These are phyloP conservation scores for Calonectria hongkongensis DNA, from an alignment of 2,329 filamentous ascomycete species.

Conservation along the genomic window DNA sequence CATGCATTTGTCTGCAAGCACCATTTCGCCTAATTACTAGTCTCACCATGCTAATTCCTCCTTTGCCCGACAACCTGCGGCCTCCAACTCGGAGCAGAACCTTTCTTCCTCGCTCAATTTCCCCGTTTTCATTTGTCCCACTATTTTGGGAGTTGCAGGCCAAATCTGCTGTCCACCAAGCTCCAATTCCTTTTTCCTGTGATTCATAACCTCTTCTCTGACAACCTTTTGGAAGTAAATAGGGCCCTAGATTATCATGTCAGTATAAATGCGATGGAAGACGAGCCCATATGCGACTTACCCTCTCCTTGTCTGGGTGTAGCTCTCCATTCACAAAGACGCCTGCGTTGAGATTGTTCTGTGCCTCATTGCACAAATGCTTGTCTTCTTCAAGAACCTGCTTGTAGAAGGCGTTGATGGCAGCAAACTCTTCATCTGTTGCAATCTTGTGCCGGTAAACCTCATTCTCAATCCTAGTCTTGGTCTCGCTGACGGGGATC, in stretches of 20 bases:
- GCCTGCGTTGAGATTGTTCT: constrained; percentile 76
- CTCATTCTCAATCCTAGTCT: constrained; percentile 75
- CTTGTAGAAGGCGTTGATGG: constrained; percentile 76
- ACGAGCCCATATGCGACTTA: neutral
- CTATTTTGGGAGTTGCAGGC: constrained; percentile 61
- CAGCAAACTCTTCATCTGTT: constrained; percentile 72
- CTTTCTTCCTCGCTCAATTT: constrained; percentile 55
- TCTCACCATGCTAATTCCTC: constrained; percentile 45
- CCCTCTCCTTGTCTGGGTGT: constrained; percentile 76
- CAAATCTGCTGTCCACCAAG: constrained; percentile 66
- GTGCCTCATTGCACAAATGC: constrained; percentile 74
- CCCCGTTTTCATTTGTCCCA: constrained; percentile 49
- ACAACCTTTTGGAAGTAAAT: constrained; percentile 70
- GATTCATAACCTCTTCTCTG: constrained; percentile 66
- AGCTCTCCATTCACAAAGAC: constrained; percentile 78
- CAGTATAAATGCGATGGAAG: too few relatives aligned
- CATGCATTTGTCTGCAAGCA: neutral
- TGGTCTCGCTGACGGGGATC: constrained; percentile 70
- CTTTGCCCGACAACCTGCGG: constrained; percentile 38
- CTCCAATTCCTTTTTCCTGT: constrained; percentile 65
- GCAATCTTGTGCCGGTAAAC: constrained; percentile 76
- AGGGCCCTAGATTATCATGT: constrained; percentile 61
- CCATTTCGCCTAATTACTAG: neutral
- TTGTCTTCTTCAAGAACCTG: constrained; percentile 79
- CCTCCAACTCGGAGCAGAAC: constrained; percentile 52